Conservation (phyloP, 2,329 filamentous ascomycete species). For the Colletotrichum scovillei region DNA sequence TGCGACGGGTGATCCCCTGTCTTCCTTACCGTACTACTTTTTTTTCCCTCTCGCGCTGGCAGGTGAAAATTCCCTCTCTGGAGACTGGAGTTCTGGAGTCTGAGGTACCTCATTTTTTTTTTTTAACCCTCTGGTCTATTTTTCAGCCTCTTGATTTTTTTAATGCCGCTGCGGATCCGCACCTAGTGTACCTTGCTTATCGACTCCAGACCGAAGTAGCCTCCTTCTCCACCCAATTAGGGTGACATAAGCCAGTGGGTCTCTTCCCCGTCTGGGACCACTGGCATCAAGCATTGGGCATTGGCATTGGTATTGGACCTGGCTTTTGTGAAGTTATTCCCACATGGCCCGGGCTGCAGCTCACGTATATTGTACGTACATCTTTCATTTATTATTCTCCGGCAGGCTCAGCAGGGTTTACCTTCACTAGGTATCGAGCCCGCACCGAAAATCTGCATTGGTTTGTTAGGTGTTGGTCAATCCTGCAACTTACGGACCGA, state of each 20-base stretch:
- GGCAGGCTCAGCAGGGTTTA: not conserved
- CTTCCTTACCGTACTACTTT: not conserved
- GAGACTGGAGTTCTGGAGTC: too few relatives aligned
- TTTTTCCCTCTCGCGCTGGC: not conserved
- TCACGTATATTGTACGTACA: not conserved
- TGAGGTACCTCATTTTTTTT: not conserved
- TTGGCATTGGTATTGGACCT: not conserved
- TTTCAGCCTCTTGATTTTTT: not conserved
- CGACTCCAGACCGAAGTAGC: not conserved
- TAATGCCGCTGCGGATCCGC: conserved; percentile 24
- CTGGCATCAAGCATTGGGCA: not conserved
- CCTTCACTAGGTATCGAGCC: not conserved
- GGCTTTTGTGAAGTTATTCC: conserved; percentile 21
- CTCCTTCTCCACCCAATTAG: not conserved
- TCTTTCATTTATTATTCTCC: not conserved
- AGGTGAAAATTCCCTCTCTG: not conserved
- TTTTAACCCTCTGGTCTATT: not conserved
- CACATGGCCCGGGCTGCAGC: not conserved
- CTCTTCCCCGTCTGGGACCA: conserved; percentile 7
- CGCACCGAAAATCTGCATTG: not conserved
- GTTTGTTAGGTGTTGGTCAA: not conserved
- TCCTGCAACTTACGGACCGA: not conserved
- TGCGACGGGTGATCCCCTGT: conserved; percentile 1
- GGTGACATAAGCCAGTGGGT: conserved; percentile 19
- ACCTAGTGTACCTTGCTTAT: not conserved